phyloP scores from a whole-genome alignment of 108 stramenopile species.

The Fistulifera pelliculosa region DNA sequence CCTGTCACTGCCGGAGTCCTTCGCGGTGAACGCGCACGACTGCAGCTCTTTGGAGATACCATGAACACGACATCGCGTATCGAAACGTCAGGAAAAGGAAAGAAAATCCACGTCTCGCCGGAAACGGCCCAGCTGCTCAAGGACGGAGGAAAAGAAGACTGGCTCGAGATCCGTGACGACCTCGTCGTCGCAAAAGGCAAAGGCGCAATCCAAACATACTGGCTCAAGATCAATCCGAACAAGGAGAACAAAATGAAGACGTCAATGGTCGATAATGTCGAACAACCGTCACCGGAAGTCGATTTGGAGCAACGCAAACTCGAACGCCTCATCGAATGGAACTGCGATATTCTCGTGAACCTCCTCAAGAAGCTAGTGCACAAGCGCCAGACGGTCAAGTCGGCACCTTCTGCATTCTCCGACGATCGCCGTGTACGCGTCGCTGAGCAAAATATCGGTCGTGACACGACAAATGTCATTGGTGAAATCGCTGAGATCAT shows the following conservation, averaged over 20 bases:
- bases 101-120: constrained; percentile 37
- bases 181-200: constrained; percentile 55
- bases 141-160: constrained; percentile 25
- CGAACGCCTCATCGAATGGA: constrained; percentile 9
- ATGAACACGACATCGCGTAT: constrained; percentile 57
- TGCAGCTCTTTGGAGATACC: constrained; percentile 44
- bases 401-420: background rate
- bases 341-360: constrained; percentile 1
- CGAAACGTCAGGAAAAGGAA: constrained; percentile 37
- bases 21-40: constrained; percentile 14
- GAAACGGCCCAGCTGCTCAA: constrained; percentile 37
- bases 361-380: constrained; percentile 1
- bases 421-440: background rate
- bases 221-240: constrained; percentile 1
- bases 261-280: background rate
- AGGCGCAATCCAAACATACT: constrained; percentile 18
- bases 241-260: background rate
- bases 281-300: background rate
- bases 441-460: background rate
- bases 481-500: constrained; percentile 9
- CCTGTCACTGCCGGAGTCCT: constrained; percentile 20
- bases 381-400: background rate
- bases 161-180: constrained; percentile 27
- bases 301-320: background rate
- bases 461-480: constrained; percentile 1